A percentile compares a stretch with the other conserved stretches of the same genome.
These are phyloP conservation scores for Raddia distichophylla DNA, from an alignment of 176 grass and related monocot genomes.

Conservation along the genomic window DNA sequence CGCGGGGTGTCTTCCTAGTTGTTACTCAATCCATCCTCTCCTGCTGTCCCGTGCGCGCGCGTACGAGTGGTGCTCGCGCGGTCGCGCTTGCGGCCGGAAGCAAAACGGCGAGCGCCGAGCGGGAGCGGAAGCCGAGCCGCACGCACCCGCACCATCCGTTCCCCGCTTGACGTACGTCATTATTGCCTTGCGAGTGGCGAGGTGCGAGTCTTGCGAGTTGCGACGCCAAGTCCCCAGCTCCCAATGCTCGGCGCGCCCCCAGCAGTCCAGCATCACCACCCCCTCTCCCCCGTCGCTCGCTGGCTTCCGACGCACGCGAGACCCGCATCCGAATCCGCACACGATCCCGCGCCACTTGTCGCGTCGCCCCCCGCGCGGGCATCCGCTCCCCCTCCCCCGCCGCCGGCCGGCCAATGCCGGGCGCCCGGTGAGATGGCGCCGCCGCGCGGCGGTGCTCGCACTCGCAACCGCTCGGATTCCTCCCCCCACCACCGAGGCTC, in stretches of 20 bases:
- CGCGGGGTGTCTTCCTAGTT: too few relatives aligned
- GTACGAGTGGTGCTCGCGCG: too few relatives aligned
- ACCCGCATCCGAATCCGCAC: constrained; percentile 44
- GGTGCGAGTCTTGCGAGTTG: neutral
- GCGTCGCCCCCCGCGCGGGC: neutral
- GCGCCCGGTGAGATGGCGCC: constrained; percentile 40
- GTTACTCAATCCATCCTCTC: too few relatives aligned
- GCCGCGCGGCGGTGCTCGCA: constrained; percentile 44
- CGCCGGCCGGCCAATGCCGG: constrained; percentile 16
- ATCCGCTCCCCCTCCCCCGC: neutral
- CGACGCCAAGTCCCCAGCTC: neutral
- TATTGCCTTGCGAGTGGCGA: neutral
- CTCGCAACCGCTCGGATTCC: constrained; percentile 3
- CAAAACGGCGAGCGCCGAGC: too few relatives aligned
- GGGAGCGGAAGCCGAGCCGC: too few relatives aligned
- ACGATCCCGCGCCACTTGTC: constrained; percentile 44
- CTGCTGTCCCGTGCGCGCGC: too few relatives aligned
- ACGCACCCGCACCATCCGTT: constrained; percentile 12
- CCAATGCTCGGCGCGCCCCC: neutral
- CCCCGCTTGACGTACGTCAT: neutral
- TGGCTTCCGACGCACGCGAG: constrained; percentile 50
- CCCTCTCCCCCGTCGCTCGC: neutral
- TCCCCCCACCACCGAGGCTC: neutral
- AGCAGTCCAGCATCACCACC: neutral
- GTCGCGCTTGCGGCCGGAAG: too few relatives aligned